phyloP scores from a whole-genome alignment of 805 yeast genomes.

The Ogataea trehalophila region DNA sequence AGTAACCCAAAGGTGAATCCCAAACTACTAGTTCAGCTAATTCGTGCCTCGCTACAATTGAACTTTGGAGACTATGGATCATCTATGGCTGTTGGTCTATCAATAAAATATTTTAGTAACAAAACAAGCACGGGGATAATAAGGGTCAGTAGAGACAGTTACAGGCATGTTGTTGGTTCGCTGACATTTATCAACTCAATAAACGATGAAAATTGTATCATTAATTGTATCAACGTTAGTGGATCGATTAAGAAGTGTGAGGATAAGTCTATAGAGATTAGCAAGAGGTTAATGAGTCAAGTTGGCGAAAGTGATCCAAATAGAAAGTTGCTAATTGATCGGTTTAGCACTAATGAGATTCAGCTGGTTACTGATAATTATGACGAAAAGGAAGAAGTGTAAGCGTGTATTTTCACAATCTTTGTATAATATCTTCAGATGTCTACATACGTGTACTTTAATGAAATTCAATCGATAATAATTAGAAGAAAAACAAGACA shows the following conservation, averaged over 20 bases:
- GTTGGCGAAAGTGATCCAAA: constrained; percentile 9
- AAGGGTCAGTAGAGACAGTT: constrained; percentile 65
- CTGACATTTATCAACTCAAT: constrained; percentile 50
- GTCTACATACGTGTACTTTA: no score
- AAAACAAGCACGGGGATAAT: constrained; percentile 81
- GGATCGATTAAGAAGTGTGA: constrained; percentile 89
- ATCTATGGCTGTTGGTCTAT: constrained; percentile 49
- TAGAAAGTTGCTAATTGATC: constrained; percentile 5
- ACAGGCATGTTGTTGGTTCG: constrained; percentile 61
- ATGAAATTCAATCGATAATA: no score
- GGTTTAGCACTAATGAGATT: constrained; percentile 8
- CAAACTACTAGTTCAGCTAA: constrained; percentile 45
- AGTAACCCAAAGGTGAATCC: constrained; percentile 45
- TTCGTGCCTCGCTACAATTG: constrained; percentile 52
- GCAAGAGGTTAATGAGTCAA: constrained; percentile 30
- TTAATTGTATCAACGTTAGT: constrained; percentile 65
- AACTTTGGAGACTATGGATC: constrained; percentile 78
- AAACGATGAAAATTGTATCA: constrained; percentile 44
- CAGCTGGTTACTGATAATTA: constrained; percentile 6
- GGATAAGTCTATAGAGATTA: constrained; percentile 54
- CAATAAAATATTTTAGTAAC: constrained; percentile 72
- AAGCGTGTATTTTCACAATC: no score
- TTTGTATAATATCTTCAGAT: no score
- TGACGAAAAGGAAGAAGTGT: constrained; percentile 3
- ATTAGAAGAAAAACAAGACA: no score